These are phyloP conservation scores for Sabuloglossum arenarium DNA, from an alignment of 495 filamentous ascomycete genomes.

Conservation along the genomic window DNA sequence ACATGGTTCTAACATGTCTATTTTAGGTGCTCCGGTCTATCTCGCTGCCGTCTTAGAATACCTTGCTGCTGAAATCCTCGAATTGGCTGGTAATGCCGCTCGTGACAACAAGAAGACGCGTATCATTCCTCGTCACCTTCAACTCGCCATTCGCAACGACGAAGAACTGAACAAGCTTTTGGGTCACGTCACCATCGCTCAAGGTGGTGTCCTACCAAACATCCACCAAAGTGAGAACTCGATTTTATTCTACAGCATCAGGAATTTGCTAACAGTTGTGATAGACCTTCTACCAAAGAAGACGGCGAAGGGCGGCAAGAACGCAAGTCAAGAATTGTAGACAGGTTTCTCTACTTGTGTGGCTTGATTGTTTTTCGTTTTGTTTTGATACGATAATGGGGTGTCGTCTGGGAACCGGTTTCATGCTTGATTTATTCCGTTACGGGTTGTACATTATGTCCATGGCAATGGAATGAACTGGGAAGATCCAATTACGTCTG, in stretches of 20 bases:
- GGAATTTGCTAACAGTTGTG: conserved; percentile 13
- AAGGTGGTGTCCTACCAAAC: conserved; percentile 98
- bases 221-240: conserved; percentile 79
- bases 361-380: conserved; percentile 24
- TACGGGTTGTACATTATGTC: conserved; percentile 88
- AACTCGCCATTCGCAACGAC: conserved; percentile 98
- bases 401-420: conserved; percentile 56
- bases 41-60: conserved; percentile 97
- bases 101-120: conserved; percentile 99
- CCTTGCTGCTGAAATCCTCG: conserved; percentile 94
- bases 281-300: conserved; percentile 95
- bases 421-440: conserved; percentile 57
- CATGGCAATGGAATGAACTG: conserved; percentile 36
- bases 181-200: conserved; percentile 96
- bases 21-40: conserved; percentile 76
- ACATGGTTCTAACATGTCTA: conserved; percentile 14
- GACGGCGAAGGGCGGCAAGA: conserved; percentile 83
- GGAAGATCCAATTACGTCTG: conserved; percentile 11
- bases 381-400: conserved; percentile 62
- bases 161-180: conserved; percentile 99
- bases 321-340: conserved; percentile 78
- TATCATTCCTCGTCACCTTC: conserved; percentile 98
- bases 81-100: conserved; percentile 94
- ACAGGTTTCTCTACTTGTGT: conserved; percentile 19
- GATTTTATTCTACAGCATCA: background rate